A percentile compares a stretch with the other conserved stretches of the same genome.
Evolutionary conservation across 768 basidiomycete species (phyloP).

Genomic region (Mycena leptocephala): DNA sequence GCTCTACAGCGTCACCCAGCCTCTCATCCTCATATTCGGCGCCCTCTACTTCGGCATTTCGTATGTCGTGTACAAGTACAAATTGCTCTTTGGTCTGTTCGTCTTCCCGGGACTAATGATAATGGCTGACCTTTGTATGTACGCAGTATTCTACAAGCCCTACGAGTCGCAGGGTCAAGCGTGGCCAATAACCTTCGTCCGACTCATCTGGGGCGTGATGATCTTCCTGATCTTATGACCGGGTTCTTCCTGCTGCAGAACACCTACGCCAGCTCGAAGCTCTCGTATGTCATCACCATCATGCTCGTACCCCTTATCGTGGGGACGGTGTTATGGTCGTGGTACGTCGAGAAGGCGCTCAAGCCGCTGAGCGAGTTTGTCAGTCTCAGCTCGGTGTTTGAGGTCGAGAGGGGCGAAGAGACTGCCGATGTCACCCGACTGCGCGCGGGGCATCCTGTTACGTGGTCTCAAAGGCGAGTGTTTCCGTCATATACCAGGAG

Average conservation of each 20-base stretch:
- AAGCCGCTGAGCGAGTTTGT: constrained; percentile 86
- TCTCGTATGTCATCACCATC: constrained; percentile 33
- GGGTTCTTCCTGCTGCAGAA: constrained; percentile 87
- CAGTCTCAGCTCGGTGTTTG: constrained; percentile 88
- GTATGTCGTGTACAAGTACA: constrained; percentile 99
- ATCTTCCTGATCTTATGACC: constrained; percentile 98
- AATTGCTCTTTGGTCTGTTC: constrained; percentile 89
- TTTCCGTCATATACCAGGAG: neutral
- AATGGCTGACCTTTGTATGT: neutral
- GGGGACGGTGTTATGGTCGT: constrained; percentile 86
- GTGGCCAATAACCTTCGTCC: constrained; percentile 96
- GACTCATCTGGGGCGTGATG: constrained; percentile 93
- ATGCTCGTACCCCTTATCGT: constrained; percentile 81
- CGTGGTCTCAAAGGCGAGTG: constrained; percentile 87
- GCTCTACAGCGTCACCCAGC: constrained; percentile 96
- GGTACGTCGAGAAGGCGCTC: constrained; percentile 80
- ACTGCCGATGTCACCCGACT: constrained; percentile 84
- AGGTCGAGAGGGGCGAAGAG: constrained; percentile 93
- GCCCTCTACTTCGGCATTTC: constrained; percentile 97
- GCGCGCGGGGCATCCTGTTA: constrained; percentile 89
- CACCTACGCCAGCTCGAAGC: constrained; percentile 51
- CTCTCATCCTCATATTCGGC: constrained; percentile 95
- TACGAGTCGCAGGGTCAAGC: constrained; percentile 98
- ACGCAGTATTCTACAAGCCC: constrained; percentile 95
- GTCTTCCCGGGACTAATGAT: neutral